A percentile compares a stretch with the other conserved stretches of the same genome.
These are phyloP conservation scores for Fusarium cicatricum DNA, from an alignment of 2,329 filamentous ascomycete species.

Conservation along the genomic window DNA sequence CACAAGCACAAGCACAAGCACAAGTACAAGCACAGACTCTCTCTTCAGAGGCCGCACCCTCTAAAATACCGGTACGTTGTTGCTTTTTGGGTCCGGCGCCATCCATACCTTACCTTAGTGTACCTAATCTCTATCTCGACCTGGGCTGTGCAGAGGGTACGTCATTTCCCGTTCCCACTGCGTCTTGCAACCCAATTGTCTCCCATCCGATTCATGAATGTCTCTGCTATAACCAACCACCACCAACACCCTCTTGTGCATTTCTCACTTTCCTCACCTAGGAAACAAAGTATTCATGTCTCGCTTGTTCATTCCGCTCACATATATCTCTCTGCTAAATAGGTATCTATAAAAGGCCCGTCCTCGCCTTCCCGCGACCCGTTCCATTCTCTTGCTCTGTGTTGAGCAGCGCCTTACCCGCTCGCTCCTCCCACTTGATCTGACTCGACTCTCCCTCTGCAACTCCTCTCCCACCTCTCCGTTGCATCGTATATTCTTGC, in stretches of 20 bases:
- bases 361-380: not conserved
- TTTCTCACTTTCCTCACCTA: not conserved
- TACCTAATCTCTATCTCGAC: conserved; percentile 26
- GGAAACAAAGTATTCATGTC: conserved; percentile 13
- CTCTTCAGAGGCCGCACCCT: too few species aligned
- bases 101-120: conserved; percentile 9
- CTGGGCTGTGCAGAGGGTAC: conserved; percentile 28
- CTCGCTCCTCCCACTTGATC: conserved; percentile 22
- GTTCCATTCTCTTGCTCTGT: not conserved
- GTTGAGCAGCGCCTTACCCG: conserved; percentile 20
- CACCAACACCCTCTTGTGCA: not conserved
- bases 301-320: conserved; percentile 27
- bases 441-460: conserved; percentile 13
- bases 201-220: conserved; percentile 10
- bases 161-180: conserved; percentile 13
- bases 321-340: not conserved
- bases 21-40: too few species aligned
- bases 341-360: conserved; percentile 22
- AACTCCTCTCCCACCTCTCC: conserved; percentile 13
- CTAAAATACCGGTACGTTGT: too few species aligned
- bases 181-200: conserved; percentile 1
- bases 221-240: too few species aligned
- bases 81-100: conserved; percentile 1
- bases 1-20: too few species aligned
- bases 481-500: not conserved